Conservation (phyloP, 2,329 filamentous ascomycete genomes). For the Neocatenulostroma microsporum region DNA sequence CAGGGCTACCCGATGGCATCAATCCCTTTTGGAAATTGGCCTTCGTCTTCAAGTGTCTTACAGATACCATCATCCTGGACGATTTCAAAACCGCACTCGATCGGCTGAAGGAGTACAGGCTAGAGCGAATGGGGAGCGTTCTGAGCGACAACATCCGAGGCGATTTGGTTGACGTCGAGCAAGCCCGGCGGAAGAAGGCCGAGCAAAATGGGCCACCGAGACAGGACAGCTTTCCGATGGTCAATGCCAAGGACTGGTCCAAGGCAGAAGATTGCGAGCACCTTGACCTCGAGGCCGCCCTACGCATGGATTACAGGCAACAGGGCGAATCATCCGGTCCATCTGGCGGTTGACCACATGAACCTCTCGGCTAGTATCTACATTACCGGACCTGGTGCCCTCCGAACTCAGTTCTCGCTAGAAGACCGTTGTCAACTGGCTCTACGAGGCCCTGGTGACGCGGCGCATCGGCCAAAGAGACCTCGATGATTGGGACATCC, state of each 20-base stretch:
- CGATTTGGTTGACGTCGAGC: constrained; percentile 20
- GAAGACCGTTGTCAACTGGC: too few species aligned
- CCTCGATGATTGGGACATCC: too few species aligned
- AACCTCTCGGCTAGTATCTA: too few species aligned
- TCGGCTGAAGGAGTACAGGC: constrained; percentile 38
- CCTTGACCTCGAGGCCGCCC: constrained; percentile 21
- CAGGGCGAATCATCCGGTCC: constrained; percentile 4
- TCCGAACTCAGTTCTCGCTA: too few species aligned
- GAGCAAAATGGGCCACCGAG: too few species aligned
- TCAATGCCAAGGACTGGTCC: constrained; percentile 13
- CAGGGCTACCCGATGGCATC: constrained; percentile 43
- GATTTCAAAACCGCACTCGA: constrained; percentile 58
- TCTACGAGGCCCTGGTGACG: too few species aligned
- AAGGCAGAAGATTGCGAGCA: constrained; percentile 11
- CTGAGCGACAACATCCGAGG: constrained; percentile 21
- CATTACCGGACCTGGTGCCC: too few species aligned
- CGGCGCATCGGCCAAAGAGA: too few species aligned
- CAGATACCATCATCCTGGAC: constrained; percentile 58
- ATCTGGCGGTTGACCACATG: constrained; percentile 9
- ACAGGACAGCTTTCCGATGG: constrained; percentile 6
- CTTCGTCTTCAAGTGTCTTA: constrained; percentile 60
- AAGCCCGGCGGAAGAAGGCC: constrained; percentile 17
- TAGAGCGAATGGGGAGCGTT: constrained; percentile 27
- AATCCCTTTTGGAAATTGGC: constrained; percentile 60
- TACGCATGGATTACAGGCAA: constrained; percentile 12